Percentiles rank a stretch among this genome's conserved stretches.
Evolutionary conservation across 352 stramenopile genomes (phyloP).

Genomic region (Pythium angustatum): DNA sequence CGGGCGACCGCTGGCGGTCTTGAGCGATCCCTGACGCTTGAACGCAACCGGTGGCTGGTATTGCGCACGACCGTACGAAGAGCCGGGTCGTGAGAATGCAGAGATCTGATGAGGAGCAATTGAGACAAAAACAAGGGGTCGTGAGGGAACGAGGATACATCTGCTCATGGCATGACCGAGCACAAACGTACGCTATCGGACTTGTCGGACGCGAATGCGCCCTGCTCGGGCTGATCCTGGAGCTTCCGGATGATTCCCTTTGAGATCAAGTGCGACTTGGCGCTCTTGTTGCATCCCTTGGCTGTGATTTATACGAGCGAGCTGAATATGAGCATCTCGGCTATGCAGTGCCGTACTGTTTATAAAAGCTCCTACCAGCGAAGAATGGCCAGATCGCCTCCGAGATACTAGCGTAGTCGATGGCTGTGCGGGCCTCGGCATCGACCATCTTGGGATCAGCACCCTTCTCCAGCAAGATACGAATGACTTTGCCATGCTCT

Average conservation of each 20-base stretch:
- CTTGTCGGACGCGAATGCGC: slow-evolving; percentile 40
- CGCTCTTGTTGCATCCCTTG: slow-evolving; percentile 34
- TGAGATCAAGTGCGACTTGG: slow-evolving; percentile 34
- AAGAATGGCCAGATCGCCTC: slow-evolving; percentile 48
- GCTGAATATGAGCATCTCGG: no score
- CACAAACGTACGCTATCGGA: slow-evolving; percentile 41
- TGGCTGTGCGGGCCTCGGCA: slow-evolving; percentile 30
- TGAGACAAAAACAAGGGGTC: no score
- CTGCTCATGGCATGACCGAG: no score
- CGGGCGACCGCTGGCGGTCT: slow-evolving; percentile 50
- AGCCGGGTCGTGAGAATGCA: slow-evolving; percentile 72
- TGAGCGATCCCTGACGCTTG: slow-evolving; percentile 46
- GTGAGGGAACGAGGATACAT: not conserved
- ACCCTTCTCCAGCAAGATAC: slow-evolving; percentile 34
- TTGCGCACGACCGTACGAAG: slow-evolving; percentile 66
- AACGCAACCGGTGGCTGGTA: slow-evolving; percentile 45
- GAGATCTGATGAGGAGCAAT: slow-evolving; percentile 60
- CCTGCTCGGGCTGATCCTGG: slow-evolving; percentile 34
- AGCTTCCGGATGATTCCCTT: slow-evolving; percentile 47
- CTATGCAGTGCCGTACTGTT: no score
- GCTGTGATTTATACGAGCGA: no score
- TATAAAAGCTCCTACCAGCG: no score
- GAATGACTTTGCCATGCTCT: slow-evolving; percentile 45
- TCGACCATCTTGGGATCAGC: slow-evolving; percentile 36
- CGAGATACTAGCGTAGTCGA: slow-evolving; percentile 45